These are phyloP conservation scores for Leccinum rimulosum DNA, from an alignment of 768 basidiomycete genomes.

Conservation along the genomic window DNA sequence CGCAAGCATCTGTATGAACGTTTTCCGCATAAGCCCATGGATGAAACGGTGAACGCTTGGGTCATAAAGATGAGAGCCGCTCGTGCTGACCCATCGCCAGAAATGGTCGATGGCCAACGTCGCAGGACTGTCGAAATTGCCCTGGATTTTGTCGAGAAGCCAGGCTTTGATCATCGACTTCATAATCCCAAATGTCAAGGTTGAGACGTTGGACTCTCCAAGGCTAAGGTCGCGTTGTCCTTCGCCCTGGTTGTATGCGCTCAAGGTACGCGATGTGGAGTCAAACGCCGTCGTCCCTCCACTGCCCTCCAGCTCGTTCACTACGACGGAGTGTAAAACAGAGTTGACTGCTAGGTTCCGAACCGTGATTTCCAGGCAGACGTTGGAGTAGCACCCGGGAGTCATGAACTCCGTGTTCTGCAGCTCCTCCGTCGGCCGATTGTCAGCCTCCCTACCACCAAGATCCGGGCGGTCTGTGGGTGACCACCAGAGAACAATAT, in stretches of 20 bases:
- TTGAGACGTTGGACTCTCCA: conserved; percentile 86
- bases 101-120: conserved; percentile 85
- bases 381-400: conserved; percentile 88
- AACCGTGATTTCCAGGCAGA: conserved; percentile 86
- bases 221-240: conserved; percentile 67
- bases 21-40: conserved; percentile 95
- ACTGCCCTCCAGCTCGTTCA: conserved; percentile 97
- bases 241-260: conserved; percentile 75
- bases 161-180: conserved; percentile 88
- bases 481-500: conserved; percentile 97
- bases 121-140: conserved; percentile 63
- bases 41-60: conserved; percentile 90
- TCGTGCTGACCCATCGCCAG: conserved; percentile 95
- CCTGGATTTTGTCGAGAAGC: conserved; percentile 82
- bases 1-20: conserved; percentile 93
- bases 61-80: conserved; percentile 84
- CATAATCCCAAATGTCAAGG: conserved; percentile 80
- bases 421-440: conserved; percentile 69
- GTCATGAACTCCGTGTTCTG: conserved; percentile 81
- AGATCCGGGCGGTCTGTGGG: conserved; percentile 84
- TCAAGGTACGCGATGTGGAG: conserved; percentile 85
- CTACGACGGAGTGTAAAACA: conserved; percentile 87
- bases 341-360: conserved; percentile 93
- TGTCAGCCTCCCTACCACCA: conserved; percentile 90
- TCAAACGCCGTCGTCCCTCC: conserved; percentile 94